These are phyloP conservation scores for Umbellularia californica DNA, from an alignment of 164 flowering plant species.

Conservation along the genomic window DNA sequence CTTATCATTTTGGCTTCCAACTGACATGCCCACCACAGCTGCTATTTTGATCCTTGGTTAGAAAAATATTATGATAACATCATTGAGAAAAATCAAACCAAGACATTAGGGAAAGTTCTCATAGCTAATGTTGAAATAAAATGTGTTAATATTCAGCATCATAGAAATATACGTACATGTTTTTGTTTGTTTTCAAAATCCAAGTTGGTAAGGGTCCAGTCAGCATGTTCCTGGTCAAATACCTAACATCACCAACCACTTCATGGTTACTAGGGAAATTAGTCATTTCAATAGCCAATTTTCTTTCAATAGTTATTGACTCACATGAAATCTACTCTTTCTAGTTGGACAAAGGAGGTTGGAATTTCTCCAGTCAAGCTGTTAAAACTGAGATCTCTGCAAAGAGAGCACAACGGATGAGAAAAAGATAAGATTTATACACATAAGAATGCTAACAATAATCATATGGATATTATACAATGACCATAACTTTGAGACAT, in stretches of 20 bases:
- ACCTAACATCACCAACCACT: constrained; percentile 27
- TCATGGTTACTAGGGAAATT: not conserved
- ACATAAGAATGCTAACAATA: not conserved
- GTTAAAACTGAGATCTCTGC: constrained; percentile 32
- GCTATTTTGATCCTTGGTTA: too few relatives aligned
- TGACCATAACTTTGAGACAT: not conserved
- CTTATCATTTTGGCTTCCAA: too few relatives aligned
- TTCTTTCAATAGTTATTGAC: constrained; percentile 10
- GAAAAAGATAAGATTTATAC: not conserved
- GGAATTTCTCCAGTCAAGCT: constrained; percentile 63
- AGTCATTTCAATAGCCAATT: not conserved
- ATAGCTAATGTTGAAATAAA: not conserved
- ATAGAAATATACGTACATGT: constrained; percentile 38
- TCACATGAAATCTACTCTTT: constrained; percentile 56
- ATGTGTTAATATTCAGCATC: not conserved
- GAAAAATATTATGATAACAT: too few relatives aligned
- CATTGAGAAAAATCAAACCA: not conserved
- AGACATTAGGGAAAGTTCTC: not conserved
- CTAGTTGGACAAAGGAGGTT: constrained; percentile 30
- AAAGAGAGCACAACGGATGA: not conserved
- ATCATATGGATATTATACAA: not conserved
- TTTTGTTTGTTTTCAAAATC: constrained; percentile 47
- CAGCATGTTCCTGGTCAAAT: constrained; percentile 61
- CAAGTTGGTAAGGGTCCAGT: constrained; percentile 56
- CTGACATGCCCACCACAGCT: too few relatives aligned